Percentiles rank a stretch among this genome's conserved stretches.
phyloP scores from a whole-genome alignment of 345 rosid genomes.

The Pugionium cornutum region DNA sequence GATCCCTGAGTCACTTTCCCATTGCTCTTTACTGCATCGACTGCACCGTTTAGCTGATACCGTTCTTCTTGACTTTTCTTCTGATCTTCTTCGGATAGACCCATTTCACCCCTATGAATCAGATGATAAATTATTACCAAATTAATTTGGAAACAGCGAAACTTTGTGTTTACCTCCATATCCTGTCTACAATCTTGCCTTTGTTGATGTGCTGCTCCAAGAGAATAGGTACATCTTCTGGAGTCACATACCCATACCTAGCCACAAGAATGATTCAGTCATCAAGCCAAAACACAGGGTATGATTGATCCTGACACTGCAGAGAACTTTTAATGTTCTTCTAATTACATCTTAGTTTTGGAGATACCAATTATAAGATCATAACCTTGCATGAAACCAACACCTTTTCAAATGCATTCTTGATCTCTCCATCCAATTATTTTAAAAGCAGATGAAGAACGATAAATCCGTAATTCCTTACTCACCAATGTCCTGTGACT shows the following conservation, averaged over 20 bases:
- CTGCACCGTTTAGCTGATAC: constrained; percentile 53
- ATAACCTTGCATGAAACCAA: constrained; percentile 9
- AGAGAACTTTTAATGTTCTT: constrained; percentile 13
- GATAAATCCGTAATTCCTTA: constrained; percentile 13
- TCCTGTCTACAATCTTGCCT: constrained; percentile 80
- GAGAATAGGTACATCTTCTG: constrained; percentile 76
- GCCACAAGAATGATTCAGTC: constrained; percentile 15
- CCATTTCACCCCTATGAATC: constrained; percentile 85
- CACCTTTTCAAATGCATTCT: not conserved
- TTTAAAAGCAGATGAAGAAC: constrained; percentile 8
- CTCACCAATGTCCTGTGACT: constrained; percentile 87
- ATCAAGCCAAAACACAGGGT: constrained; percentile 18
- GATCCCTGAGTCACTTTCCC: constrained; percentile 43
- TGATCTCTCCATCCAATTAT: not conserved
- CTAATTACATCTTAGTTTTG: not conserved
- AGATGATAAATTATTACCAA: constrained; percentile 18
- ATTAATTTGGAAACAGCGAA: constrained; percentile 8
- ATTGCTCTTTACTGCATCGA: constrained; percentile 23
- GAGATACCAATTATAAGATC: constrained; percentile 7
- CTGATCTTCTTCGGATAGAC: constrained; percentile 80
- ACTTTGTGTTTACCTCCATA: constrained; percentile 68
- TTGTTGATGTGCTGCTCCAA: constrained; percentile 78
- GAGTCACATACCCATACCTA: constrained; percentile 92
- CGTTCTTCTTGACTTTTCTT: constrained; percentile 58
- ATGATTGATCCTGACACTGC: not conserved